Base-by-base conservation (phyloP, 306 rosid genomes). In the Phaseolus lunatus region DNA sequence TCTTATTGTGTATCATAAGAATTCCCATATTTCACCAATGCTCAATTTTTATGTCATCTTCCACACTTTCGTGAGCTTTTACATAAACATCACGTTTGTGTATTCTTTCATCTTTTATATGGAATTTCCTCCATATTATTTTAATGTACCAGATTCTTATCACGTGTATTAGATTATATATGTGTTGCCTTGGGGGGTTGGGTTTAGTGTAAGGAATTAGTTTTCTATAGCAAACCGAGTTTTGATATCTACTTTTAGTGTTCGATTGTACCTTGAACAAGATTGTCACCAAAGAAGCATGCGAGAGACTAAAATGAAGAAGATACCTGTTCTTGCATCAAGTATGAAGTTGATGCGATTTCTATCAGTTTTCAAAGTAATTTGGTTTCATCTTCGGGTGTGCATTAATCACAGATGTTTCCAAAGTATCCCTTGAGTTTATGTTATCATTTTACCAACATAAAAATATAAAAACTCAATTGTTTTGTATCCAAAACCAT, bases 1-100 rank as follows among this genome's bases (percentile, higher is more conserved):
- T 24, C 49, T 18, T 83, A 33, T 63, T 50, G 65, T 64, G 44
- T 33, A 18, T 50, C 65, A 22, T 11, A 22, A 19, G 78, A 22
- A 16, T 53, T 13, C 47, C 45, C 23, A 22, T 70, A 61, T 45
- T 41, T 7, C 65, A 27, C 24, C 14, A 33, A 29, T 53, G 12
- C 44, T 70, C 56, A 7, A 19, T 2, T 69, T 12, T 20, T 26
- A 5, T 31, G 33, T 14, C n/a, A 26, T 14, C 3, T 63, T 50
- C 13, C 9, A 9, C 24, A 12, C 47, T 43, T 3, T 27, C 35
- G 8, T 27, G 20, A 14, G 67, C 62, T 10, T 5, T 7, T 39
- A 9, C 29, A 12, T 20, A 15, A 20, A 2, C 18, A 49, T 54
- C 33, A 27, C 9, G 3, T 10, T 70, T 71, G 47, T 62, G 35